Conservation (phyloP, 306 rosid genomes). For the Senna tora region DNA sequence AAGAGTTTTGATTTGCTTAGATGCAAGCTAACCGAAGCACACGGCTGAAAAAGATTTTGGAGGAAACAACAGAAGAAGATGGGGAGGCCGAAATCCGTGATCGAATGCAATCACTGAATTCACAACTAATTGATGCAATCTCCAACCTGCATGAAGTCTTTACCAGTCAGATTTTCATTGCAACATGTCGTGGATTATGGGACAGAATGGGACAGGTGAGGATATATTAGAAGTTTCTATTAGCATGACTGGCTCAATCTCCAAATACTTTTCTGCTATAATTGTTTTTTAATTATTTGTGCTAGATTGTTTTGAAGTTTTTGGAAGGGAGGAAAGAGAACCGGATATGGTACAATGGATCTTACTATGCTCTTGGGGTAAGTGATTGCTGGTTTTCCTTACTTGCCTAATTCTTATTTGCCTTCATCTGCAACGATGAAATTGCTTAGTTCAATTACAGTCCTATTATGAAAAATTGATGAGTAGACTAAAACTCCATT, state of each 20-base stretch:
- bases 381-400: slow-evolving; percentile 30
- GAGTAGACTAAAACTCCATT: too few relatives aligned
- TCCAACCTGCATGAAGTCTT: slow-evolving; percentile 91
- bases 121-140: slow-evolving; percentile 77
- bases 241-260: neutral
- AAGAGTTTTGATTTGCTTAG: slow-evolving; percentile 46
- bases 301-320: slow-evolving; percentile 78
- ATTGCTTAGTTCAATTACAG: too few relatives aligned
- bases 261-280: slow-evolving; percentile 30
- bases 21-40: slow-evolving; percentile 77
- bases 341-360: slow-evolving; percentile 86
- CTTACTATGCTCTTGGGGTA: slow-evolving; percentile 96
- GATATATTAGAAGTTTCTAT: slow-evolving; percentile 5
- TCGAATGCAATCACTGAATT: slow-evolving; percentile 80
- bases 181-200: slow-evolving; percentile 90
- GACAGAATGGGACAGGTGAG: slow-evolving; percentile 95
- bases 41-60: slow-evolving; percentile 79
- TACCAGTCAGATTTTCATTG: slow-evolving; percentile 73
- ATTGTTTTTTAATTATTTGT: slow-evolving; percentile 22
- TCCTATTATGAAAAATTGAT: too few relatives aligned
- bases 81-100: slow-evolving; percentile 94
- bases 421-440: too few relatives aligned
- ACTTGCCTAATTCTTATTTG: too few relatives aligned
- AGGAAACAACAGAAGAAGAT: slow-evolving; percentile 90
- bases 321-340: slow-evolving; percentile 97